Base-by-base conservation (phyloP, 2,329 filamentous ascomycete species). In the Cordyceps militaris region DNA sequence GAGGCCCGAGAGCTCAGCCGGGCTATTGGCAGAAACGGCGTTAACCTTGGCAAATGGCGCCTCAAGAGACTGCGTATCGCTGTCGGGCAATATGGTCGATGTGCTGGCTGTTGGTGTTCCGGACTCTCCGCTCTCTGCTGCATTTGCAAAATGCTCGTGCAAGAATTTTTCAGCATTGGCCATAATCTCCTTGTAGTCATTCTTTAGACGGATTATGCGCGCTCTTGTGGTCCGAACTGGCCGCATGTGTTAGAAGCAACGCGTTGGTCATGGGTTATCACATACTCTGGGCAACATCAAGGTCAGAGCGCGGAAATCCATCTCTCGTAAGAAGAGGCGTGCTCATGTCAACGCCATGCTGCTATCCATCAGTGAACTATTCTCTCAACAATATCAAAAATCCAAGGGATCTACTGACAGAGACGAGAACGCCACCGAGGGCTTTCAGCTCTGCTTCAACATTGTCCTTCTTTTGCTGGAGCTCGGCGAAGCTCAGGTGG, bases 281-380 rank as follows among this genome's bases (percentile, higher is more conserved):
- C 79, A 63, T 84, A 94, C 91, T 94, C 74, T 97, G 93, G 26
- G 94, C 88, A 61, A 99, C 88, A 71, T 99, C 94, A 62, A 99
- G 86, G 72, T 99, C 94, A 66, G 89, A 87, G 69, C 94, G 84
- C 32, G 94, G 94, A 70, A 90, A 99, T 49, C 94, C 94, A 73
- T 97, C 94, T 61, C 85, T 83, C 14, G 93, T 97, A 24, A 91
- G 84, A 40, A 99, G 82, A 59, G 84, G 80, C 8, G 94, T 97
- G 66, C 87, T 86, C 94, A 99, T 99, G 66, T 88, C 86, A 55
- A 96, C 93, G 46, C 88, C 86, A 77, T 97, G 93, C 92, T 97
- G 24, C 11, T 7, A 42, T 14, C 10, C n/a, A 11, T 47, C 23
- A 44, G 14, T 23, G 4, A 43, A 48, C 14, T n/a, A n/a, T n/a